Evolutionary conservation across 495 filamentous ascomycete species (phyloP), one percentile per base, ranked within the genome.

Genomic region (Cercophora scortea): DNA sequence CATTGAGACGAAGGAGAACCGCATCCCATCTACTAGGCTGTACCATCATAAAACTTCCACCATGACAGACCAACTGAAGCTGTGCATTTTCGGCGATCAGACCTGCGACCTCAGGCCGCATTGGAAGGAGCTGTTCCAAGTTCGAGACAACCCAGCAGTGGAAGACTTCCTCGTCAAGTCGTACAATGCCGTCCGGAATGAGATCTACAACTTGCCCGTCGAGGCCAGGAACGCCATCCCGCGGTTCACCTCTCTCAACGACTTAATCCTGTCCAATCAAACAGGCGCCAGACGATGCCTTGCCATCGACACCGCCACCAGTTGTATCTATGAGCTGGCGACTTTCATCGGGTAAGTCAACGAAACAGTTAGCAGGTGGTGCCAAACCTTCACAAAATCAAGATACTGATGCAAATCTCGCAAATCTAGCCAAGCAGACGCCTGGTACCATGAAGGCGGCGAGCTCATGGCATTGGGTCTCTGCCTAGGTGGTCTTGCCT

Each of bases 321-420:
- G 10, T 7, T 11, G 10, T 13, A 38, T 38, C 9, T 38, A 38
- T 13, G 10, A 38, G 36, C 36, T 38, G 10, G 36, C 10, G 10
- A 38, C 36, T 11, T 38, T 38, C 36, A 38, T 38, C 36, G 8
- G 36, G 36, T 38, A 10, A 38, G 36, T 38, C 36, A 38, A 2
- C 34, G 7, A 6, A 7, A 36, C 11, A 36, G 34, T 11, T 86
- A 8, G 82, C 83, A 19, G 71, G 83, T n/a, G 86, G 81, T 8
- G 75, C 89, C 11, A 80, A 80, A 10, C 13, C 13, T 11, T 38
- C 3, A 38, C 10, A 8, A 8, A 2, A 38, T 38, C 3, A 5
- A 5, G 25, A 25, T 25, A 25, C 36, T 38, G 36, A 38, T 8
- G 25, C 25, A 25, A 25, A 8, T 38, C 3, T 38, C 36, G 8